Evolutionary conservation across 805 yeast species (phyloP).

Genomic region (Cyberlindnera xylosilytica): DNA sequence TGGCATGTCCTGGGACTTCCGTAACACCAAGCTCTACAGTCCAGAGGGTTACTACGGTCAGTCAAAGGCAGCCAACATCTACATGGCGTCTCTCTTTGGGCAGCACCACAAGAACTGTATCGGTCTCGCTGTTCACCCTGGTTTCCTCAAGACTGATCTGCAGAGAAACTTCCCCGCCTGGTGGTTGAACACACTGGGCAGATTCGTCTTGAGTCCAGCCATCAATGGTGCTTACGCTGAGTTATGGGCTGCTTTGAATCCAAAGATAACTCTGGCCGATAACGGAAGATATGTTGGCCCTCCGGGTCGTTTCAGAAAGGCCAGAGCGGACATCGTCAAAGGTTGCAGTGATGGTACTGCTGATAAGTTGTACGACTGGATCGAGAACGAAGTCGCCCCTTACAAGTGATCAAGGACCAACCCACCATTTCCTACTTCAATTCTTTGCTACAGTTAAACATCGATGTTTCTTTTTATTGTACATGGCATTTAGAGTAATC

Average conservation of each 20-base stretch:
- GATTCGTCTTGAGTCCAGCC: neutral
- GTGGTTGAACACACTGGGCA: neutral
- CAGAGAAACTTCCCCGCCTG: too few relatives aligned
- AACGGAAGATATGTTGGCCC: slow-evolving; percentile 38
- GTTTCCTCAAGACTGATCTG: slow-evolving; percentile 35
- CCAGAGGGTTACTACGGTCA: slow-evolving; percentile 39
- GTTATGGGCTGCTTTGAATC: slow-evolving; percentile 39
- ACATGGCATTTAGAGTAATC: neutral
- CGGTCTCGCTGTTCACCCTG: slow-evolving; percentile 40
- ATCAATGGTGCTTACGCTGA: slow-evolving; percentile 20
- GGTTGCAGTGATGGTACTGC: slow-evolving; percentile 33
- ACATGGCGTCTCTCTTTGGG: slow-evolving; percentile 37
- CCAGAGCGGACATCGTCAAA: slow-evolving; percentile 35
- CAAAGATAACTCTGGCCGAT: slow-evolving; percentile 31
- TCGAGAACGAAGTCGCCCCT: too few relatives aligned
- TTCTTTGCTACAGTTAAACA: too few relatives aligned
- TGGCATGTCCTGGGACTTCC: slow-evolving; percentile 33
- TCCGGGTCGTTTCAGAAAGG: slow-evolving; percentile 37
- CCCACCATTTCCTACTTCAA: too few relatives aligned
- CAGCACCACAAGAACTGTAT: slow-evolving; percentile 30
- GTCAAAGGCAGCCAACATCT: slow-evolving; percentile 40
- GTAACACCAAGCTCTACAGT: neutral
- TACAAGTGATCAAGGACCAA: too few relatives aligned
- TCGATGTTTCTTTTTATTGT: neutral
- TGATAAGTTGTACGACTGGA: slow-evolving; percentile 32